Percentiles rank a stretch among this genome's conserved stretches.
Evolutionary conservation across 2,329 filamentous ascomycete genomes (phyloP).

Genomic region (Davidsoniella virescens): DNA sequence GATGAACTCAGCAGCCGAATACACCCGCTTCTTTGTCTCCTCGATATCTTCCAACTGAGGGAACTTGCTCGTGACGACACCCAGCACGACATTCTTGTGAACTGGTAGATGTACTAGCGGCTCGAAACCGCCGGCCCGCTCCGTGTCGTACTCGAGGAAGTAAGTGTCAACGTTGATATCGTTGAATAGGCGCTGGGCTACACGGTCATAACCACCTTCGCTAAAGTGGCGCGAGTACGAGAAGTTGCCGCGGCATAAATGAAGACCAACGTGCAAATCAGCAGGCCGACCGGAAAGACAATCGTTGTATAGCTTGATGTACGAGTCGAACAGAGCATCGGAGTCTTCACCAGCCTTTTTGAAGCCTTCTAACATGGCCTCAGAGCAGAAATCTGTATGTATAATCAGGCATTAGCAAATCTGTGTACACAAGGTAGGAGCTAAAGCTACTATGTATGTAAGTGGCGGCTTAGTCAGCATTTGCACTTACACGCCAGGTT

Average conservation of each 20-base stretch:
- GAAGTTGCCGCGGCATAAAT: constrained; percentile 57
- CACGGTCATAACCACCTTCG: constrained; percentile 50
- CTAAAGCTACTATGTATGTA: too few species aligned
- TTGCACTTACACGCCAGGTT: constrained; percentile 28
- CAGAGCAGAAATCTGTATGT: constrained; percentile 49
- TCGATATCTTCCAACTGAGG: constrained; percentile 46
- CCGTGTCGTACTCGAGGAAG: constrained; percentile 54
- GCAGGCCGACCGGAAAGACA: constrained; percentile 43
- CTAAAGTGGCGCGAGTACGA: constrained; percentile 49
- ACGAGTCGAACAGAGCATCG: constrained; percentile 54
- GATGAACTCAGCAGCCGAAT: constrained; percentile 49
- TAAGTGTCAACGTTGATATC: constrained; percentile 48
- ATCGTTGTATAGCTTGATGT: constrained; percentile 64
- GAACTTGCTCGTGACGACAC: constrained; percentile 48
- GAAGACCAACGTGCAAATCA: constrained; percentile 63
- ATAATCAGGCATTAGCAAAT: too few species aligned
- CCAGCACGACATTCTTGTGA: constrained; percentile 46
- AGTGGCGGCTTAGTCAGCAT: too few species aligned
- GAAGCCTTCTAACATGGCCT: constrained; percentile 55
- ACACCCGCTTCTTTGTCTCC: constrained; percentile 42
- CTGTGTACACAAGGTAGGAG: too few species aligned
- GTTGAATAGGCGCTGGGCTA: constrained; percentile 49
- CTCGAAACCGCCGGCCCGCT: constrained; percentile 48
- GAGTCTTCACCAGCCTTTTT: constrained; percentile 46
- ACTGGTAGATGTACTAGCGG: constrained; percentile 43